Conservation (phyloP, 208 protist species). For the Trypanosoma boissoni region DNA sequence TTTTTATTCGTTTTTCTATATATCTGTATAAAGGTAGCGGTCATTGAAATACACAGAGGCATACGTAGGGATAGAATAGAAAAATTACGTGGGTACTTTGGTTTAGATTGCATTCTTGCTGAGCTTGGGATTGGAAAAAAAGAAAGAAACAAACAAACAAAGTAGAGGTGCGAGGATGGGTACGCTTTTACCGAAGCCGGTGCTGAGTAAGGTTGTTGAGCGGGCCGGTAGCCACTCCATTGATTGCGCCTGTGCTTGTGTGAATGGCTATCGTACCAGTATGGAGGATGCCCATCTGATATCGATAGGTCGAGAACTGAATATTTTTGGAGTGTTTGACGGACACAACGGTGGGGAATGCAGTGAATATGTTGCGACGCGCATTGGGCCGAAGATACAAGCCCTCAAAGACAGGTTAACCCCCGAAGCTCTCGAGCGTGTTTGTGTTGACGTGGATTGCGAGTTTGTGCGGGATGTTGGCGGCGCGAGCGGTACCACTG, state of each 20-base stretch:
- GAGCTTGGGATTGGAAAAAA: too few relatives aligned
- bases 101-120: too few relatives aligned
- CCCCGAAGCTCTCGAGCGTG: constrained; percentile 57
- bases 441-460: constrained; percentile 70
- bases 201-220: constrained; percentile 83
- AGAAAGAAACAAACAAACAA: neutral
- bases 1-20: constrained; percentile 14
- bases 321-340: constrained; percentile 89
- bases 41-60: neutral
- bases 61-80: neutral
- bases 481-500: constrained; percentile 66
- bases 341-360: constrained; percentile 85
- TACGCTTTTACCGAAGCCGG: constrained; percentile 76
- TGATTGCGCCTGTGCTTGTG: constrained; percentile 42
- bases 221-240: constrained; percentile 63
- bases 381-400: constrained; percentile 49
- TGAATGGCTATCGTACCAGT: constrained; percentile 80
- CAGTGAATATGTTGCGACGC: constrained; percentile 70
- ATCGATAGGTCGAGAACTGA: constrained; percentile 32
- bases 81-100: too few relatives aligned
- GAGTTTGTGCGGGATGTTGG: constrained; percentile 63
- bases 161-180: constrained; percentile 42
- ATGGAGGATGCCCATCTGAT: constrained; percentile 91
- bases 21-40: neutral
- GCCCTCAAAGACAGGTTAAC: constrained; percentile 51